Evolutionary conservation across 768 basidiomycete genomes (phyloP).

Genomic region (Boletus edulis): DNA sequence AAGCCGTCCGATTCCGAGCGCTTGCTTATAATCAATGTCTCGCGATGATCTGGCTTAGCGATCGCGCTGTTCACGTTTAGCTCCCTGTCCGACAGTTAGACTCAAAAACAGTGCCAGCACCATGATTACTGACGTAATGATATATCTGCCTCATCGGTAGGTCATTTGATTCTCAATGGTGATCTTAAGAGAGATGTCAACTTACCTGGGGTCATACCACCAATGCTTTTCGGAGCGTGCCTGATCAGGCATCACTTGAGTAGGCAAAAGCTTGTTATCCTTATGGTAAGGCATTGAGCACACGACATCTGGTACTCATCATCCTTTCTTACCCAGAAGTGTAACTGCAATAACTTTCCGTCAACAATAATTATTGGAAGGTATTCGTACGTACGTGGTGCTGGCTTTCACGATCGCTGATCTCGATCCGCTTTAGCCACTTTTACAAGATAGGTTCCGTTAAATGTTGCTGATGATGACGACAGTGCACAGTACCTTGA

Average conservation of each 20-base stretch:
- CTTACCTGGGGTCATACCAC: slow-evolving; percentile 52
- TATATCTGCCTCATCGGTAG: slow-evolving; percentile 17
- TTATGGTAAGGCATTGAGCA: slow-evolving; percentile 4
- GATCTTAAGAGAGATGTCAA: neutral
- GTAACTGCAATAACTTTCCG: slow-evolving; percentile 23
- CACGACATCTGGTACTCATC: neutral
- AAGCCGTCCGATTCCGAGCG: neutral
- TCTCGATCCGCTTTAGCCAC: slow-evolving; percentile 57
- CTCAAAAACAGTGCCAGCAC: neutral
- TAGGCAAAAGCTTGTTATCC: slow-evolving; percentile 66
- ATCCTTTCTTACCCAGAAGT: slow-evolving; percentile 32
- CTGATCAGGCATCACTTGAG: slow-evolving; percentile 47
- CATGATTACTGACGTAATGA: slow-evolving; percentile 30
- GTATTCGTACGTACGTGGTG: slow-evolving; percentile 38
- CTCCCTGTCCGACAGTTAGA: slow-evolving; percentile 41
- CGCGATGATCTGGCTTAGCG: slow-evolving; percentile 54
- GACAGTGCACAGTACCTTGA: slow-evolving; percentile 29
- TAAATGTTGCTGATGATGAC: neutral
- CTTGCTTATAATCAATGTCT: slow-evolving; percentile 31
- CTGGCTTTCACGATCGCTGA: slow-evolving; percentile 48
- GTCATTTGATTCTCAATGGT: neutral
- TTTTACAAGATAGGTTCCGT: slow-evolving; percentile 19
- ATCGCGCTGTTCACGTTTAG: slow-evolving; percentile 61
- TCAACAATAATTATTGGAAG: neutral
- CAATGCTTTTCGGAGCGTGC: slow-evolving; percentile 49